A percentile compares a stretch with the other conserved stretches of the same genome.
These are phyloP conservation scores for Cyberlindnera maritima DNA, from an alignment of 805 yeast species.

Conservation along the genomic window DNA sequence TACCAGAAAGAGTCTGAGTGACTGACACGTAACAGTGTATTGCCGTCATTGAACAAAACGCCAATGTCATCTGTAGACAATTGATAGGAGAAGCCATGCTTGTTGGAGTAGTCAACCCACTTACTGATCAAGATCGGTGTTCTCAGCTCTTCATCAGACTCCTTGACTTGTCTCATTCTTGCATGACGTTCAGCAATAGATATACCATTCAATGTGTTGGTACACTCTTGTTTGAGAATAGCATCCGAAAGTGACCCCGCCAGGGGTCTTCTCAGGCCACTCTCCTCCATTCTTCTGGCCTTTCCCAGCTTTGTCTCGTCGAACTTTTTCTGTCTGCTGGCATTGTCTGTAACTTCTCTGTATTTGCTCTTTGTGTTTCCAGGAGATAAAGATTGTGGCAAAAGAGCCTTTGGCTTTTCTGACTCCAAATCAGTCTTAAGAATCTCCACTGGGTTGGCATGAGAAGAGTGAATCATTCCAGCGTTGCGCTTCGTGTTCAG, in stretches of 20 bases:
- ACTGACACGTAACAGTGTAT: conserved; percentile 71
- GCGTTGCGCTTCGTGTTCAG: conserved; percentile 60
- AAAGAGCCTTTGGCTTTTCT: conserved; percentile 61
- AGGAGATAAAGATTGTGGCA: conserved; percentile 91
- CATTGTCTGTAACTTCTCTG: conserved; percentile 47
- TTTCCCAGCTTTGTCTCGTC: conserved; percentile 35
- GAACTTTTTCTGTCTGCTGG: conserved; percentile 23
- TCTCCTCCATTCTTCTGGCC: conserved; percentile 39
- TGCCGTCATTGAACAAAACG: conserved; percentile 81
- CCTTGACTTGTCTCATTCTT: conserved; percentile 32
- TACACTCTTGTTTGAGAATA: conserved; percentile 43
- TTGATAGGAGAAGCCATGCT: conserved; percentile 93
- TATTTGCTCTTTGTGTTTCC: conserved; percentile 87
- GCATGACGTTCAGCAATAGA: conserved; percentile 43
- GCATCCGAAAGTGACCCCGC: conserved; percentile 23
- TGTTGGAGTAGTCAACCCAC: conserved; percentile 98
- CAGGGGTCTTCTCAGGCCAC: conserved; percentile 25
- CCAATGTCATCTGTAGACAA: conserved; percentile 88
- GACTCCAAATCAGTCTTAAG: conserved; percentile 67
- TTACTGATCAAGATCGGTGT: conserved; percentile 78
- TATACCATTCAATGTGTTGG: conserved; percentile 43
- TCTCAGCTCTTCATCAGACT: conserved; percentile 18
- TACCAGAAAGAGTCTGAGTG: conserved; percentile 66
- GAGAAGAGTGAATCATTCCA: conserved; percentile 50
- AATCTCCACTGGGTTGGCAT: conserved; percentile 65